These are phyloP conservation scores for Pleomassaria siparia DNA, from an alignment of 2,329 filamentous ascomycete species.

Conservation along the genomic window DNA sequence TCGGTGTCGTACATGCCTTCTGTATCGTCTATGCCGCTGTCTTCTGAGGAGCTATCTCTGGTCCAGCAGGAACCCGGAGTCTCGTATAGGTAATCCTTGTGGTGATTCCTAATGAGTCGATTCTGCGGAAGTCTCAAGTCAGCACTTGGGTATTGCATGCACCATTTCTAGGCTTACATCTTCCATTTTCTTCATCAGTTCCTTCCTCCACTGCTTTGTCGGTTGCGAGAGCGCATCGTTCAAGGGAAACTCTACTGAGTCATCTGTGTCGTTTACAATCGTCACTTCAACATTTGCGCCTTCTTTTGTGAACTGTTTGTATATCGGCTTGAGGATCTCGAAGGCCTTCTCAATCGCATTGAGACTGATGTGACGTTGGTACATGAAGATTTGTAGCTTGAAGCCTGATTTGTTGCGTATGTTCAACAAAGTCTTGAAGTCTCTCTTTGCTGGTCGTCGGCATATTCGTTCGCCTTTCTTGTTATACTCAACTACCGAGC, in stretches of 20 bases:
- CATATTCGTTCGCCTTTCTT: neutral
- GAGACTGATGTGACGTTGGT: neutral
- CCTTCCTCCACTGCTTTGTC: neutral
- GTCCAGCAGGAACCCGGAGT: neutral
- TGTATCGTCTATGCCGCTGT: neutral
- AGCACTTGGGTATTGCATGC: neutral
- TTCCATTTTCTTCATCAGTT: neutral
- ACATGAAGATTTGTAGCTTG: neutral
- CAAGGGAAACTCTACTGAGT: neutral
- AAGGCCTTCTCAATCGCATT: neutral
- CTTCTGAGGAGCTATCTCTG: neutral
- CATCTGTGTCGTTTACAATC: neutral
- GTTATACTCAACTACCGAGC: neutral
- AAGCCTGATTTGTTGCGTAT: slow-evolving; percentile 1
- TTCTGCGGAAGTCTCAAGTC: neutral
- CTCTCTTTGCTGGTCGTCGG: neutral
- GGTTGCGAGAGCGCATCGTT: neutral
- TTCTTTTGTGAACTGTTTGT: neutral
- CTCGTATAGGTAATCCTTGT: neutral
- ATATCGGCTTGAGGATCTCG: neutral
- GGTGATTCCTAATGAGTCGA: neutral
- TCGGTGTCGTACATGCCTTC: no score
- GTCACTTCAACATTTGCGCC: neutral
- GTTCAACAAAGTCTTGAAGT: neutral
- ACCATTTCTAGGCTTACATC: neutral